Conservation (phyloP, 2,329 filamentous ascomycete species). For the Chrysoporthe austroafricana region DNA sequence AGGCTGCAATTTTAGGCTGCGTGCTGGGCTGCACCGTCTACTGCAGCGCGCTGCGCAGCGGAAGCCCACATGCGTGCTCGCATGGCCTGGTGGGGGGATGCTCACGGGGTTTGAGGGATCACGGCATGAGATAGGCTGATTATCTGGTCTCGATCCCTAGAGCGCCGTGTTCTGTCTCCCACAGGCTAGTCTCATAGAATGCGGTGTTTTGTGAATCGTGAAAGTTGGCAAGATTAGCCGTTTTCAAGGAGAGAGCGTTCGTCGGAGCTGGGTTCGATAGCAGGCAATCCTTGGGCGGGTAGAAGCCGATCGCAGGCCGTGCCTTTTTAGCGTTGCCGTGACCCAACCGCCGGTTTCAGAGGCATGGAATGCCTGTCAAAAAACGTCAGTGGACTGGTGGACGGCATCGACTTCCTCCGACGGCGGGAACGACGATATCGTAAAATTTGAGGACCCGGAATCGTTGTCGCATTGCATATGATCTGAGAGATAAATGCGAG, state of each 20-base stretch:
- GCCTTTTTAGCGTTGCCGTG: constrained; percentile 24
- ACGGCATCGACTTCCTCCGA: not conserved
- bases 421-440: not conserved
- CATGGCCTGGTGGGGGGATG: constrained; percentile 8
- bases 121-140: constrained; percentile 1
- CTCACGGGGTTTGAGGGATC: not conserved
- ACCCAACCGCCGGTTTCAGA: not conserved
- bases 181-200: constrained; percentile 13
- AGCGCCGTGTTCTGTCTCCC: not conserved
- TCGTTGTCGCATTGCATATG: not conserved
- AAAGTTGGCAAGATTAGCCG: constrained; percentile 26
- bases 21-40: not conserved
- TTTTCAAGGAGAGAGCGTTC: not conserved
- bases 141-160: not conserved
- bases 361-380: constrained; percentile 16
- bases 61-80: constrained; percentile 8
- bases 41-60: constrained; percentile 5
- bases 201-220: not conserved
- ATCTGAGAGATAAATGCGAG: not conserved
- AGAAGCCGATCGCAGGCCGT: constrained; percentile 23
- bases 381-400: not conserved
- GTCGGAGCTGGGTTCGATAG: not conserved
- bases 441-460: not conserved
- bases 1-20: not conserved
- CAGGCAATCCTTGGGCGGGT: constrained; percentile 29